Conservation (phyloP, 805 yeast genomes). For the Nakazawaea populi region DNA sequence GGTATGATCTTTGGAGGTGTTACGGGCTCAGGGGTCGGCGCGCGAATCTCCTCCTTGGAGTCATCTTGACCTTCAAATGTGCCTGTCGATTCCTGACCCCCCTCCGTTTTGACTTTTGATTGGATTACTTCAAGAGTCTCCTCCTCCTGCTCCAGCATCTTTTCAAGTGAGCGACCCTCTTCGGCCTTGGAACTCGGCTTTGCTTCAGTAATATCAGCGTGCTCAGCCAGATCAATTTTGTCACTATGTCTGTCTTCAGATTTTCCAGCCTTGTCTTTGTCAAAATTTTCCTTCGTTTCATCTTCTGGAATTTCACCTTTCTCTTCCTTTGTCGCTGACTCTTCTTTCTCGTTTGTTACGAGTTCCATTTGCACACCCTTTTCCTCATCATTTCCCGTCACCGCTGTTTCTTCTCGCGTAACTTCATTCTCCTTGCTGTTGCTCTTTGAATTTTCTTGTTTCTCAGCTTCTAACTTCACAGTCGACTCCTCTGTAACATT, state of each 20-base stretch:
- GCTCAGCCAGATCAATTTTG: too few relatives aligned
- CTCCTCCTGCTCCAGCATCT: background rate
- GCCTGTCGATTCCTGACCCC: conserved; percentile 1
- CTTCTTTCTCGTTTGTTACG: conserved; percentile 2
- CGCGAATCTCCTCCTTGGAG: conserved; percentile 10
- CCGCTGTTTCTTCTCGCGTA: background rate
- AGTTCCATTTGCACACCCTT: conserved; percentile 6
- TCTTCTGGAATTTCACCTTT: background rate
- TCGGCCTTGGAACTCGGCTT: too few relatives aligned
- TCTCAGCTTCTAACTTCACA: too few relatives aligned
- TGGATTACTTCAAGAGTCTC: conserved; percentile 6
- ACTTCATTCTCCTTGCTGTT: background rate
- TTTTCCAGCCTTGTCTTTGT: background rate
- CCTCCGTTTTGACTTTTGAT: background rate
- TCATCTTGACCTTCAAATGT: conserved; percentile 7
- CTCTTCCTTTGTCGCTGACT: background rate
- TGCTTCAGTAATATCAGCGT: too few relatives aligned
- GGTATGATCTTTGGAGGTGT: conserved; percentile 12
- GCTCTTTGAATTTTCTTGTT: too few relatives aligned
- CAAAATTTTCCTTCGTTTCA: background rate
- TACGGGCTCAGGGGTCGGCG: conserved; percentile 17
- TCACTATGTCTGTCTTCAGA: too few relatives aligned
- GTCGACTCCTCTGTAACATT: too few relatives aligned
- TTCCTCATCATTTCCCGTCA: background rate
- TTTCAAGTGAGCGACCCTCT: too few relatives aligned